Evolutionary conservation across 805 yeast genomes (phyloP).

Genomic region (Peterozyma toletana): DNA sequence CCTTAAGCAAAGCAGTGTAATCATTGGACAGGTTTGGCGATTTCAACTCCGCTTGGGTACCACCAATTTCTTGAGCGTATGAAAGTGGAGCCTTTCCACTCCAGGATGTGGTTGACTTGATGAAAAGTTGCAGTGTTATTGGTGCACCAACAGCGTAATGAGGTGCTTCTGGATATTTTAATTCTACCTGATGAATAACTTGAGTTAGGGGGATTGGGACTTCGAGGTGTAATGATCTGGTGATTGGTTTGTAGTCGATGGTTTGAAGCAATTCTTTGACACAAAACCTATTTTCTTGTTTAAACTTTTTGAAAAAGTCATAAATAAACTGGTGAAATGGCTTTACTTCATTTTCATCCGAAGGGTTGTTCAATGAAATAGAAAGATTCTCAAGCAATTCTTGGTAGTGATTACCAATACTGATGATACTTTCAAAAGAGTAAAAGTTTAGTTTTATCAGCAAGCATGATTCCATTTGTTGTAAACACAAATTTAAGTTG

Average conservation of each 20-base stretch:
- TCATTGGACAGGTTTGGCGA: neutral
- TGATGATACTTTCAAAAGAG: slow-evolving; percentile 16
- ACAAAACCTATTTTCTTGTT: neutral
- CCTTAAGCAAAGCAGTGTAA: neutral
- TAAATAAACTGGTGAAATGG: neutral
- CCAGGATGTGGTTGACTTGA: slow-evolving; percentile 44
- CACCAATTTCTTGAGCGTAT: neutral
- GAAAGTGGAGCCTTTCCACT: slow-evolving; percentile 4
- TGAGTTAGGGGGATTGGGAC: slow-evolving; percentile 60
- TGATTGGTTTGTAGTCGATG: neutral
- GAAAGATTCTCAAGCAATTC: too few species aligned
- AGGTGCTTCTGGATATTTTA: slow-evolving; percentile 27
- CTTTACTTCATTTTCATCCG: neutral
- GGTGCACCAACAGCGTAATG: slow-evolving; percentile 60
- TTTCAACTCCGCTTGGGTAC: neutral
- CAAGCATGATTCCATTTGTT: slow-evolving; percentile 10
- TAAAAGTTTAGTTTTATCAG: slow-evolving; percentile 20
- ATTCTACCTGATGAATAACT: slow-evolving; percentile 52
- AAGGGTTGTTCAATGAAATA: too few species aligned
- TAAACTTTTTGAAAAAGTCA: neutral
- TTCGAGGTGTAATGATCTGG: slow-evolving; percentile 24
- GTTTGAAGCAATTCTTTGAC: too few species aligned
- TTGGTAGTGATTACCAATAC: neutral
- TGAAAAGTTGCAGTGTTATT: slow-evolving; percentile 33
- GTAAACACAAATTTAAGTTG: neutral